Base-by-base conservation (phyloP, 2,329 filamentous ascomycete species). In the Hypocreales sp. region DNA sequence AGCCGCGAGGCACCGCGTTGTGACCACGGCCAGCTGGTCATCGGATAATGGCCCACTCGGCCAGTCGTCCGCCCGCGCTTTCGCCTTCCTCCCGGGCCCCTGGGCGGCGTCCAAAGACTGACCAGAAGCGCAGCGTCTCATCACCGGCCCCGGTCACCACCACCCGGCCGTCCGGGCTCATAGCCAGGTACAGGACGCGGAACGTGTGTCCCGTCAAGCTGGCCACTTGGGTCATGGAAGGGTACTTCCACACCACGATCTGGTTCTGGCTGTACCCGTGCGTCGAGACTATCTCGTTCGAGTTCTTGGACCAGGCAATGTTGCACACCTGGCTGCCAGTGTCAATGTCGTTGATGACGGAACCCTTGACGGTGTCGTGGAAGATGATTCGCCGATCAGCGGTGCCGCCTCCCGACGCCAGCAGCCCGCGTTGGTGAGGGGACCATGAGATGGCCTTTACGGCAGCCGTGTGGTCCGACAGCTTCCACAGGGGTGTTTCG, bases 301-400 rank as follows among this genome's bases (percentile, higher is more conserved):
- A 93, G 51, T 94, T 93, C 47, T 92, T 92, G 12, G 79, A 90
- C 86, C 92, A 98, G 4, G 86, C 81, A 23, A 98, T 64, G 46
- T 98, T 98, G 58, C 90, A 98, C n/a, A 98, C 90, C 52, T 98
- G 90, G 44, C 83, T 93, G 26, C 90, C 90, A 0, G 90, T 98
- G 47, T 98, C 90, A 35, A 95, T 74, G 48, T 92, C 86, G 47
- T 83, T 87, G 45, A 83, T 72, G 28, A 77, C 61, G 1, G 71
- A 67, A 5, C 83, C 84, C n/a, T 79, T 79, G 14, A 81, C 61
- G 0, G 90, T 98, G 48, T 98, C 92, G 72, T 92, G 92, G 54
- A 98, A 98, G 40, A 94, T 92, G 53, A 98, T 98, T 18, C 84
- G 79, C 29, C 90, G 72, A 52, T 98, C 90, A 14, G 86, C 90